A percentile compares a stretch with the other conserved stretches of the same genome.
These are phyloP conservation scores for Pseudogymnoascus sp. DNA, from an alignment of 2,329 filamentous ascomycete species.

Conservation along the genomic window DNA sequence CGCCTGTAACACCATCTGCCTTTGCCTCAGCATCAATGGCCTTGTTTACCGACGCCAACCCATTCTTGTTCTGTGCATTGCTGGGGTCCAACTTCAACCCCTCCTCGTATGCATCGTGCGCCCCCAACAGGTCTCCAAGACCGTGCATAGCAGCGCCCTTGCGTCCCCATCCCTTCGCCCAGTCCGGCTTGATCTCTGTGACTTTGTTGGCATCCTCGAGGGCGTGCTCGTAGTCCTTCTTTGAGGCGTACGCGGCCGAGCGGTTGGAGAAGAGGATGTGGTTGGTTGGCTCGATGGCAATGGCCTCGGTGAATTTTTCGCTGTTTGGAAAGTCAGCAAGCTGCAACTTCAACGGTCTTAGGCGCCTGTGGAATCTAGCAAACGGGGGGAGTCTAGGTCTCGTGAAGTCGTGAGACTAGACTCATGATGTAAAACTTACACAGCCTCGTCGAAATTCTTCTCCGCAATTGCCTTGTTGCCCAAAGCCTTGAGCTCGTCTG, in stretches of 20 bases:
- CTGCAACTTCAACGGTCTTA: neutral
- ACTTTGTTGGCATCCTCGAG: conserved; percentile 88
- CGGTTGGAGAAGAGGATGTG: conserved; percentile 98
- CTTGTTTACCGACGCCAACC: conserved; percentile 74
- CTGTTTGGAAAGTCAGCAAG: conserved; percentile 37
- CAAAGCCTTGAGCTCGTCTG: conserved; percentile 83
- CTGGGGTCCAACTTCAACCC: conserved; percentile 87
- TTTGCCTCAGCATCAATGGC: conserved; percentile 73
- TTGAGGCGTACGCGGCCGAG: conserved; percentile 78
- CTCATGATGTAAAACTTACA: conserved; percentile 52
- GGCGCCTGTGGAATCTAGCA: conserved; percentile 12
- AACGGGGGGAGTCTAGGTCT: neutral
- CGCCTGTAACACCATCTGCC: conserved; percentile 41
- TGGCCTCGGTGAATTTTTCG: conserved; percentile 90
- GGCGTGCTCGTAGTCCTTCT: conserved; percentile 78
- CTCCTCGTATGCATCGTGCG: conserved; percentile 84
- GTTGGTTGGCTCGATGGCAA: conserved; percentile 77
- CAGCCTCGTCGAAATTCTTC: conserved; percentile 91
- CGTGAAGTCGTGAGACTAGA: neutral
- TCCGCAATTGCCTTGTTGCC: conserved; percentile 98
- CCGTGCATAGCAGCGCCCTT: conserved; percentile 90
- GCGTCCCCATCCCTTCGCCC: conserved; percentile 92
- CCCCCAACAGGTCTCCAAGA: conserved; percentile 72
- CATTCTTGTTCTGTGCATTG: conserved; percentile 89
- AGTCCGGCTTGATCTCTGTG: conserved; percentile 90